Conservation (phyloP, 2,329 filamentous ascomycete species). For the Alternaria brassicae region DNA sequence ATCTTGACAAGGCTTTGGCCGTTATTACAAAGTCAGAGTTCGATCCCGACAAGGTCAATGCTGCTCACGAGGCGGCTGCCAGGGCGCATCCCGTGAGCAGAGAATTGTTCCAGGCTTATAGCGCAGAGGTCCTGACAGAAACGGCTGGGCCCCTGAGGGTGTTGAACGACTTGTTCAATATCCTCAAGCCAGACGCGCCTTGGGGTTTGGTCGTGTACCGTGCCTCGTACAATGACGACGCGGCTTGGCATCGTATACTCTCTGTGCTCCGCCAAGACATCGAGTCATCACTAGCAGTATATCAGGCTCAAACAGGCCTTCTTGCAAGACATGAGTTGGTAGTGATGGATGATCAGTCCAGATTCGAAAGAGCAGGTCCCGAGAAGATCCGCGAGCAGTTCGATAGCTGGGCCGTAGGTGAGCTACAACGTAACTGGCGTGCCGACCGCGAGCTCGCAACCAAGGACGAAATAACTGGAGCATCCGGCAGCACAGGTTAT, state of each 20-base stretch:
- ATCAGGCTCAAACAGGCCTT: background rate
- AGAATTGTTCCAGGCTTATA: background rate
- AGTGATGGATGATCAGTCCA: background rate
- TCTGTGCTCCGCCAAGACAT: background rate
- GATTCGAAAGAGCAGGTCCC: conserved; percentile 1
- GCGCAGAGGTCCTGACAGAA: background rate
- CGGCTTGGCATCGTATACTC: conserved; percentile 5
- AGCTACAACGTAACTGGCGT: conserved; percentile 7
- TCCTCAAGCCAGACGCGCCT: conserved; percentile 2
- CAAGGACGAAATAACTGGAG: background rate
- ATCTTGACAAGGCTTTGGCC: background rate
- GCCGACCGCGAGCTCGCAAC: background rate
- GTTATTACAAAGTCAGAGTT: conserved; percentile 1
- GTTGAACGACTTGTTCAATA: background rate
- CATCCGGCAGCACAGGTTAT: conserved; percentile 1
- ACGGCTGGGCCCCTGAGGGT: background rate
- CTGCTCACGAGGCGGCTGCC: background rate
- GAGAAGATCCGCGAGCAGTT: conserved; percentile 6
- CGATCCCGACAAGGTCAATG: background rate
- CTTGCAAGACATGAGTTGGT: background rate
- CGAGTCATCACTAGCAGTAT: background rate
- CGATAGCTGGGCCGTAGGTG: background rate
- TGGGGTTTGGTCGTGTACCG: conserved; percentile 6
- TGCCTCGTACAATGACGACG: conserved; percentile 5
- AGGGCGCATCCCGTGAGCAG: conserved; percentile 2